Evolutionary conservation across 257 asterid species (phyloP).

Genomic region (Lithospermum erythrorhizon): DNA sequence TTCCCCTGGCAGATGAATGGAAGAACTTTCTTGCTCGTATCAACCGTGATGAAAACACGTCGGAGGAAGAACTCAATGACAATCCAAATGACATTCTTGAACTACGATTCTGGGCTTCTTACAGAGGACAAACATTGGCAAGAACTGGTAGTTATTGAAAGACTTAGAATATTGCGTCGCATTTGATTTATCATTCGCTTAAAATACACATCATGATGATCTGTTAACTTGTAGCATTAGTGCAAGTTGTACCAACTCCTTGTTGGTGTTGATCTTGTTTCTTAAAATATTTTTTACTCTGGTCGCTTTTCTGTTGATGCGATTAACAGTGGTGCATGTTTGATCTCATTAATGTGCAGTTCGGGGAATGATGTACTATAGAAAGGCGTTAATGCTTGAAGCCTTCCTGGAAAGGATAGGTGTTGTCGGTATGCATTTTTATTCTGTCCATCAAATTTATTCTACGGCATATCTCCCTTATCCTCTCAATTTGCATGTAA

Average conservation of each 20-base stretch:
- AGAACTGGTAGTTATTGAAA: constrained; percentile 52
- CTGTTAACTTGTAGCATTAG: background rate
- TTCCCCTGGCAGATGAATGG: constrained; percentile 72
- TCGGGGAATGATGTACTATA: constrained; percentile 99
- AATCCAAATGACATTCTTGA: constrained; percentile 81
- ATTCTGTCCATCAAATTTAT: constrained; percentile 7
- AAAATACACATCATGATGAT: too few relatives aligned
- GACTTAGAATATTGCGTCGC: background rate
- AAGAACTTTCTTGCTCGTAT: constrained; percentile 86
- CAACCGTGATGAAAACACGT: constrained; percentile 75
- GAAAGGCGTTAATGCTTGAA: constrained; percentile 97
- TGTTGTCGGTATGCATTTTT: constrained; percentile 51
- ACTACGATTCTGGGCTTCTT: constrained; percentile 96
- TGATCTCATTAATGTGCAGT: constrained; percentile 39
- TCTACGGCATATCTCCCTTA: constrained; percentile 6
- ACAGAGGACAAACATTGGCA: constrained; percentile 95
- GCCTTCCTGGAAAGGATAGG: constrained; percentile 62
- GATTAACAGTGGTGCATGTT: background rate
- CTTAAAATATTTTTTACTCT: too few relatives aligned
- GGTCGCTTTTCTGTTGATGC: background rate
- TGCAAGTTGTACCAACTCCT: background rate
- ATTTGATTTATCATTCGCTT: background rate
- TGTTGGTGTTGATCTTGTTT: background rate
- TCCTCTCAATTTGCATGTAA: constrained; percentile 10
- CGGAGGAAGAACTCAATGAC: constrained; percentile 69